Evolutionary conservation across 441 rosid genomes (phyloP).

Genomic region (Kokia cookei): DNA sequence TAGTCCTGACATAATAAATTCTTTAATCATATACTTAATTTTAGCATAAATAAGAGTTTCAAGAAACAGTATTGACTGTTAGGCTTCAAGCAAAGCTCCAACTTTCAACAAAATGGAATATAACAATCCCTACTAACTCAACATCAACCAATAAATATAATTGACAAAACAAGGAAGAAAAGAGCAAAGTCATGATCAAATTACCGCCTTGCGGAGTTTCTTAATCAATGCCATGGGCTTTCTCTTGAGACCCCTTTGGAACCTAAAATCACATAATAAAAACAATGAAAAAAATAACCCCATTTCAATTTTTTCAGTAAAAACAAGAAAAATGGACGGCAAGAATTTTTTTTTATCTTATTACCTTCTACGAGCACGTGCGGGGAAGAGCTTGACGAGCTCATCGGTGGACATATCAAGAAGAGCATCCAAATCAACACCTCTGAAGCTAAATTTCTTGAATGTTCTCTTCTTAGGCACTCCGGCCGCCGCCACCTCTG

Average conservation of each 20-base stretch:
- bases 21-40: too few species aligned
- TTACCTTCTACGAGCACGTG: constrained; percentile 84
- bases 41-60: too few species aligned
- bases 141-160: background rate
- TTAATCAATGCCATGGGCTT: constrained; percentile 81
- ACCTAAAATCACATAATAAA: constrained; percentile 25
- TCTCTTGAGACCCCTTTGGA: constrained; percentile 72
- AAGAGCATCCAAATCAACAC: constrained; percentile 80
- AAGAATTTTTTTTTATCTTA: background rate
- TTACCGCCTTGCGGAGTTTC: constrained; percentile 78
- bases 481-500: constrained; percentile 49
- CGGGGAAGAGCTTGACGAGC: constrained; percentile 70
- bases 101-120: too few species aligned
- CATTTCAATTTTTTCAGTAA: too few species aligned
- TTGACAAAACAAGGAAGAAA: background rate
- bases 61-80: too few species aligned
- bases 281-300: too few species aligned
- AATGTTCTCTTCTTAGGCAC: constrained; percentile 82
- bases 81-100: too few species aligned
- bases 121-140: too few species aligned
- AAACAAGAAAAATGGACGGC: background rate
- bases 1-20: too few species aligned
- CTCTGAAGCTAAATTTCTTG: constrained; percentile 78
- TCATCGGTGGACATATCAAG: constrained; percentile 83
- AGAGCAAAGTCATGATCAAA: background rate